A percentile compares a stretch with the other conserved stretches of the same genome.
Conservation (phyloP, 2,329 filamentous ascomycete genomes). For the Aureobasidium sp. region DNA sequence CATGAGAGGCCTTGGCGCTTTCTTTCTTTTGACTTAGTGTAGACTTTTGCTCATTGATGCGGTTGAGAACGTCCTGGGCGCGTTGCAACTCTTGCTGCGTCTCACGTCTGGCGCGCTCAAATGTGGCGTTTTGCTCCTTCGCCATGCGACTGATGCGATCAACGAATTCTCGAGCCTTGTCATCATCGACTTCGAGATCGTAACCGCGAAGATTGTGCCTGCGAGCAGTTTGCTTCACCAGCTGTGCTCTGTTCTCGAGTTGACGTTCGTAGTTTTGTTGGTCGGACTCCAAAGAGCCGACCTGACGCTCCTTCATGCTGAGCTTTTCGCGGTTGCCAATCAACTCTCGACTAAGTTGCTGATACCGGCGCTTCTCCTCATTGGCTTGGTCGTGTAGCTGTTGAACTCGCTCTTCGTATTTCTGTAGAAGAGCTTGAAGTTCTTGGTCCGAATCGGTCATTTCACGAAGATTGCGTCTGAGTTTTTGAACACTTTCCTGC, state of each 20-base stretch:
- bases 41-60: conserved; percentile 66
- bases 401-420: conserved; percentile 67
- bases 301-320: conserved; percentile 47
- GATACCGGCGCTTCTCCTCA: conserved; percentile 55
- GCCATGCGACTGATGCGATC: conserved; percentile 66
- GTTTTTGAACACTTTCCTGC: conserved; percentile 59
- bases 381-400: conserved; percentile 55
- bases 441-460: conserved; percentile 70
- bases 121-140: conserved; percentile 66
- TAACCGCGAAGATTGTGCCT: conserved; percentile 76
- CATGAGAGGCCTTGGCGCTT: conserved; percentile 63
- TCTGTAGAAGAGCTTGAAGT: conserved; percentile 60
- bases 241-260: conserved; percentile 57
- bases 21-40: conserved; percentile 66
- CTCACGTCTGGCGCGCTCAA: conserved; percentile 67
- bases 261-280: conserved; percentile 82
- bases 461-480: conserved; percentile 65
- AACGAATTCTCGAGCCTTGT: conserved; percentile 67
- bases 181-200: conserved; percentile 67
- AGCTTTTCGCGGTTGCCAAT: conserved; percentile 35
- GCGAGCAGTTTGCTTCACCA: conserved; percentile 71
- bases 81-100: conserved; percentile 65
- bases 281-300: conserved; percentile 75
- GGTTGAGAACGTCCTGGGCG: conserved; percentile 62
- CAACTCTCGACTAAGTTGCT: conserved; percentile 49